Conservation (phyloP, 2,329 filamentous ascomycete species). For the Trichoderma sp. region DNA sequence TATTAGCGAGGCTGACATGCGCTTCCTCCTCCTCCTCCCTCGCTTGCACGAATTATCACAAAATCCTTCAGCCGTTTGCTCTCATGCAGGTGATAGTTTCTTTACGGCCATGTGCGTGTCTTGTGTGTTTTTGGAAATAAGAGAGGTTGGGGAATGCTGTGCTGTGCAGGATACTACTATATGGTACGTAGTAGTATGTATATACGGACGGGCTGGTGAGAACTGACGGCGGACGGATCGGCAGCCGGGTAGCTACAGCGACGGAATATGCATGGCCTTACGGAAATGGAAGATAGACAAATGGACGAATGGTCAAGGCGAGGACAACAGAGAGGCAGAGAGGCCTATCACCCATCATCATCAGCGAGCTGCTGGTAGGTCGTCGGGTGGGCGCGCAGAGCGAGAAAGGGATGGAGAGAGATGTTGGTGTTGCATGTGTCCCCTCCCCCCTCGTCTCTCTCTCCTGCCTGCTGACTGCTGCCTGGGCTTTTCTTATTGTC, state of each 20-base stretch:
- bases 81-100: slow-evolving; percentile 6
- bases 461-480: not conserved
- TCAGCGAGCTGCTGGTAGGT: not conserved
- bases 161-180: no score
- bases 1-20: slow-evolving; percentile 1
- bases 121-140: not conserved
- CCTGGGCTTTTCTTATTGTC: not conserved
- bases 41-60: not conserved
- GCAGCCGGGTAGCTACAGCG: slow-evolving; percentile 10
- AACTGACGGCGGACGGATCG: slow-evolving; percentile 17
- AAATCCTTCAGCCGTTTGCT: slow-evolving; percentile 4
- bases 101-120: not conserved
- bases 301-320: not conserved
- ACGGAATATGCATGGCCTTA: slow-evolving; percentile 17
- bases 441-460: not conserved
- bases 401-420: not conserved
- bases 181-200: no score
- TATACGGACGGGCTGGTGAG: not conserved
- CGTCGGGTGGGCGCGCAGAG: not conserved
- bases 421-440: slow-evolving; percentile 6
- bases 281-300: not conserved
- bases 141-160: not conserved
- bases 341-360: not conserved
- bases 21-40: not conserved
- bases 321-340: not conserved